Evolutionary conservation across 202 grass and related monocot genomes (phyloP).

Genomic region (Carex arenaria): DNA sequence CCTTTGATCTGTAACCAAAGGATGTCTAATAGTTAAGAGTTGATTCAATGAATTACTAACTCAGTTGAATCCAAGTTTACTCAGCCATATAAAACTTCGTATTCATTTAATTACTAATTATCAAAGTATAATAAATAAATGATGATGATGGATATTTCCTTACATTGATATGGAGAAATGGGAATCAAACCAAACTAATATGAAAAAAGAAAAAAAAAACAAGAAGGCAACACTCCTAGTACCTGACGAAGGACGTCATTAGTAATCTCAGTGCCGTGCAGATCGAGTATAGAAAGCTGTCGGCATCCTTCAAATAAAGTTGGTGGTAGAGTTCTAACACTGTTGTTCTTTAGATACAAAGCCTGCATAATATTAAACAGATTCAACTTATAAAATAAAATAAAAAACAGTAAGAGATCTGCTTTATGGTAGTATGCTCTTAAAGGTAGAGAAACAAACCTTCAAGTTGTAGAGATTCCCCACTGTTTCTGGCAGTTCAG

Average conservation of each 20-base stretch:
- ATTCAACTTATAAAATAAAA: constrained; percentile 23
- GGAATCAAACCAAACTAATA: neutral
- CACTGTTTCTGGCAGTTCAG: constrained; percentile 57
- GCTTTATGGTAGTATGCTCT: constrained; percentile 8
- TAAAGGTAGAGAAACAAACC: constrained; percentile 35
- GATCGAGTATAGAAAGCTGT: constrained; percentile 72
- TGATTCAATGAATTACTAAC: neutral
- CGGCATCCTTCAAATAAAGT: constrained; percentile 62
- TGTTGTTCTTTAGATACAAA: constrained; percentile 79
- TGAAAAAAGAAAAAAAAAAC: neutral
- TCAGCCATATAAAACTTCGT: neutral
- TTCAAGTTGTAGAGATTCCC: constrained; percentile 72
- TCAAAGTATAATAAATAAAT: neutral
- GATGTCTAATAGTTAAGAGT: neutral
- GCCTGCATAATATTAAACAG: constrained; percentile 31
- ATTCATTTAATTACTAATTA: neutral
- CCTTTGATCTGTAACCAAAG: constrained; percentile 57
- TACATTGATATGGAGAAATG: neutral
- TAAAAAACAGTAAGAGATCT: neutral
- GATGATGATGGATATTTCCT: neutral
- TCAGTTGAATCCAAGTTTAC: neutral
- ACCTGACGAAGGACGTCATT: constrained; percentile 91
- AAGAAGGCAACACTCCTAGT: neutral
- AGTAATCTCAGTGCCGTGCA: constrained; percentile 94
- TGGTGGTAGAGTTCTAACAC: constrained; percentile 61